phyloP scores from a whole-genome alignment of 2,329 filamentous ascomycete genomes.

The Colletotrichum tropicicola region DNA sequence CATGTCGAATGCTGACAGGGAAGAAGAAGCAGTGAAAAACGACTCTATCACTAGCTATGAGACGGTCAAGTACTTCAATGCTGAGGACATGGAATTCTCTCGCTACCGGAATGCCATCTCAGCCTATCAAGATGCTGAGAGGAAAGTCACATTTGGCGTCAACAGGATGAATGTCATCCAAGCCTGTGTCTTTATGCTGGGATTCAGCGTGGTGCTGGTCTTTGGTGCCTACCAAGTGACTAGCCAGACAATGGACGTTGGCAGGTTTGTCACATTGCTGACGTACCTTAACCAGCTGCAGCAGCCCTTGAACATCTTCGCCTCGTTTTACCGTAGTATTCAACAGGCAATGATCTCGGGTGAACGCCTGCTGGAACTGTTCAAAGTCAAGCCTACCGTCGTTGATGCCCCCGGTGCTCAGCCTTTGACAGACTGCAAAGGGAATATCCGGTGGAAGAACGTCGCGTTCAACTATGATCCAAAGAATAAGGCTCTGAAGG shows the following conservation, averaged over 20 bases:
- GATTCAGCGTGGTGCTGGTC: slow-evolving; percentile 76
- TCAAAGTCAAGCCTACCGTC: slow-evolving; percentile 95
- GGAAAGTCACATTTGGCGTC: slow-evolving; percentile 78
- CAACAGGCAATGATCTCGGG: slow-evolving; percentile 98
- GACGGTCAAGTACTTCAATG: slow-evolving; percentile 91
- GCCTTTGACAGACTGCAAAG: slow-evolving; percentile 73
- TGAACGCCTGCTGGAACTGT: slow-evolving; percentile 92
- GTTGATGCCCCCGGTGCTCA: slow-evolving; percentile 76
- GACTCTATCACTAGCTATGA: slow-evolving; percentile 99
- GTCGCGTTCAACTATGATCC: slow-evolving; percentile 92
- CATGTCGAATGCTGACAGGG: slow-evolving; percentile 94
- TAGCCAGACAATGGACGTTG: slow-evolving; percentile 69
- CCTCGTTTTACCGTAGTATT: slow-evolving; percentile 94
- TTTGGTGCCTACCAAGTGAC: slow-evolving; percentile 82
- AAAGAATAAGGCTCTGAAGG: slow-evolving; percentile 84
- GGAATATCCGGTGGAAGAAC: slow-evolving; percentile 86
- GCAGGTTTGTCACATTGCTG: slow-evolving; percentile 77
- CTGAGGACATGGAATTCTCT: slow-evolving; percentile 80
- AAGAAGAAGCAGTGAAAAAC: slow-evolving; percentile 97
- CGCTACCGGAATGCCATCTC: slow-evolving; percentile 77
- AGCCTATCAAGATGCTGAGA: slow-evolving; percentile 78
- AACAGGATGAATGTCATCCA: slow-evolving; percentile 85
- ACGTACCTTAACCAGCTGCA: slow-evolving; percentile 85
- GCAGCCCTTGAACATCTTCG: slow-evolving; percentile 85
- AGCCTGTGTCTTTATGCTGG: slow-evolving; percentile 81